Conservation (phyloP, 208 protist species). For the Acanthamoeba royreba region DNA sequence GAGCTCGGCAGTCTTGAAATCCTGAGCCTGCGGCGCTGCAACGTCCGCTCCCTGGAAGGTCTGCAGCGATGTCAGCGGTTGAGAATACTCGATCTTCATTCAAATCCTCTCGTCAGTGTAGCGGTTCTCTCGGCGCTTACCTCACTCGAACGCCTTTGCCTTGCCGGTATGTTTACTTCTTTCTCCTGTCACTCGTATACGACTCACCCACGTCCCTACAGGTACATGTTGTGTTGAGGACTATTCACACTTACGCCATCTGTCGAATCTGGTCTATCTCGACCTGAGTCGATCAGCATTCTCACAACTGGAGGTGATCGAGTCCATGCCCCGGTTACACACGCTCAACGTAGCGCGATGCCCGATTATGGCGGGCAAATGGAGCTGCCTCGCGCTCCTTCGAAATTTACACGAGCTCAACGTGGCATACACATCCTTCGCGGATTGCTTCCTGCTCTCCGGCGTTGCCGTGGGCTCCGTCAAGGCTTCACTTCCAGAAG, state of each 20-base stretch:
- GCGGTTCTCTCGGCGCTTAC: neutral
- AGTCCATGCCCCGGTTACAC: neutral
- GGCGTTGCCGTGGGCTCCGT: neutral
- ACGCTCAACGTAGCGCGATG: neutral
- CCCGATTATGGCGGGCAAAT: neutral
- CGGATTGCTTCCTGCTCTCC: neutral
- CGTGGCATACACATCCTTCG: neutral
- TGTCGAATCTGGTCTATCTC: neutral
- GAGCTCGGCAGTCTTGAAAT: neutral
- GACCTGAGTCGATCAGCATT: neutral
- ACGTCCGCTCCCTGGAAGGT: neutral
- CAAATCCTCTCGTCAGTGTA: neutral
- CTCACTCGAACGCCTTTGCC: neutral
- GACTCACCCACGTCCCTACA: too few relatives aligned
- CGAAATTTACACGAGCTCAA: neutral
- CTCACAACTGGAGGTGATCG: neutral
- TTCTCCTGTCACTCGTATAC: neutral
- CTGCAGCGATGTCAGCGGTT: neutral
- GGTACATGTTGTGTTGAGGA: too few relatives aligned
- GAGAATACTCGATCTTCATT: neutral
- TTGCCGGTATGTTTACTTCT: neutral
- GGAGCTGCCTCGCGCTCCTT: neutral
- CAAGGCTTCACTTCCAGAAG: too few relatives aligned
- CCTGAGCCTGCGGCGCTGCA: neutral
- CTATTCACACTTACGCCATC: neutral